phyloP scores from a whole-genome alignment of 2,329 filamentous ascomycete species.

The Microcyclospora pomicola region DNA sequence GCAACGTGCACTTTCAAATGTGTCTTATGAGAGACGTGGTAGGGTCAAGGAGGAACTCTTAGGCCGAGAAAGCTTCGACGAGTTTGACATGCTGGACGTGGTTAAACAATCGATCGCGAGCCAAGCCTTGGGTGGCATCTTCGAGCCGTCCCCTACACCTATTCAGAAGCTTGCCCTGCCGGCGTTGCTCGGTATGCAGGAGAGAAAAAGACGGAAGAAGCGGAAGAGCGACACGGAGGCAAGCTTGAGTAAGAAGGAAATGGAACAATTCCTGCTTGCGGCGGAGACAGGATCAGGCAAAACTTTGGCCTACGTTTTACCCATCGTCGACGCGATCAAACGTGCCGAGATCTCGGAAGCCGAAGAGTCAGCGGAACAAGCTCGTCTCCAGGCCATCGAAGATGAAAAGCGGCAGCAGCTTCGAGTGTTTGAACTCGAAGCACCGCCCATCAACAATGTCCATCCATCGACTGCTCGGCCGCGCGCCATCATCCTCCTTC shows the following conservation, averaged over 20 bases:
- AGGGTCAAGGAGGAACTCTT: constrained; percentile 47
- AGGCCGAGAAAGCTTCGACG: constrained; percentile 63
- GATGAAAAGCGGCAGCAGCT: constrained; percentile 23
- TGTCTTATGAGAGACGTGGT: constrained; percentile 60
- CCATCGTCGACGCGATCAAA: constrained; percentile 75
- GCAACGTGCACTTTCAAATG: constrained; percentile 63
- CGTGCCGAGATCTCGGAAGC: constrained; percentile 47
- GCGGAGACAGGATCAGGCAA: constrained; percentile 97
- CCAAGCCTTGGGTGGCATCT: constrained; percentile 62
- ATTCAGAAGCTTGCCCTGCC: constrained; percentile 85
- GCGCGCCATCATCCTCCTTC: constrained; percentile 72
- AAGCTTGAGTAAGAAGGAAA: constrained; percentile 20
- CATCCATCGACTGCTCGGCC: constrained; percentile 67
- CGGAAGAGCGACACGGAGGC: constrained; percentile 16
- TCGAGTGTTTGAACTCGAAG: constrained; percentile 43
- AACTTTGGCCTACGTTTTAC: constrained; percentile 82
- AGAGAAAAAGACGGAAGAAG: constrained; percentile 23
- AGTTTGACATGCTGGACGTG: constrained; percentile 60
- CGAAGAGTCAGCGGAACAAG: constrained; percentile 33
- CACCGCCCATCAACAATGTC: constrained; percentile 47
- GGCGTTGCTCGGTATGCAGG: constrained; percentile 50
- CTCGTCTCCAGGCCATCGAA: constrained; percentile 15
- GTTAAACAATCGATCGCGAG: constrained; percentile 57
- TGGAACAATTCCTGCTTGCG: constrained; percentile 64
- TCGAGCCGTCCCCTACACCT: constrained; percentile 68